Evolutionary conservation across 2,329 filamentous ascomycete genomes (phyloP).

Genomic region (Bertia moriformis): DNA sequence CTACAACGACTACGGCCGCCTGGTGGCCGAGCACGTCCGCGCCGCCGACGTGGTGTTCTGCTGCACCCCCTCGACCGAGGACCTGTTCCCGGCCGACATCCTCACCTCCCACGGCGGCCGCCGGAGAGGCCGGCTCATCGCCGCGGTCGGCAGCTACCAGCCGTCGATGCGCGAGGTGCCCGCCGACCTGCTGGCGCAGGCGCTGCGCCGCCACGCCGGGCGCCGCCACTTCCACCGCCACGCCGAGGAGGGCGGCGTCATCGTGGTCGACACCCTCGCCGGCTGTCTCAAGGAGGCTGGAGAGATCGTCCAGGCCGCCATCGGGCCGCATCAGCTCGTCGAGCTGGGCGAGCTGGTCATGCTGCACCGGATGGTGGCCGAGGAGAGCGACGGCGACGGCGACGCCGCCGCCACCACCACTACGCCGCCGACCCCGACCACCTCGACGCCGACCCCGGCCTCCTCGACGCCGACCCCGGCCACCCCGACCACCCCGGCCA

Average conservation of each 20-base stretch:
- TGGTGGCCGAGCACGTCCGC: constrained; percentile 57
- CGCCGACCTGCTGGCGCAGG: constrained; percentile 57
- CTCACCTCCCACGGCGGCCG: constrained; percentile 60
- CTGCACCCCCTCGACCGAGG: constrained; percentile 63
- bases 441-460: constrained; percentile 14
- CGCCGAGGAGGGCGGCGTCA: constrained; percentile 45
- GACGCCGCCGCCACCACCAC: background rate
- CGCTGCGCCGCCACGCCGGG: constrained; percentile 27
- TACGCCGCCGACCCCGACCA: constrained; percentile 16
- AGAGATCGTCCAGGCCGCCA: constrained; percentile 66
- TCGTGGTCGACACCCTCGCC: constrained; percentile 64
- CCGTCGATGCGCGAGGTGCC: constrained; percentile 73
- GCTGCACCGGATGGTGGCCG: constrained; percentile 30
- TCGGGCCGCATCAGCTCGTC: constrained; percentile 63
- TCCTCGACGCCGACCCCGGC: background rate
- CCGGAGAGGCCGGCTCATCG: constrained; percentile 56
- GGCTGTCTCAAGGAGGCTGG: constrained; percentile 72
- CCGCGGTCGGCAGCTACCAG: constrained; percentile 57
- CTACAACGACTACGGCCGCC: constrained; percentile 52
- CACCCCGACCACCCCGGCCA: background rate
- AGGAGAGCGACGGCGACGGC: constrained; percentile 16
- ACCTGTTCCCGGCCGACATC: constrained; percentile 60
- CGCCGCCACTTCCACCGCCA: constrained; percentile 46
- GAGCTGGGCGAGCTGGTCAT: constrained; percentile 73
- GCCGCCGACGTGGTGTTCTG: constrained; percentile 74